Evolutionary conservation across 495 filamentous ascomycete genomes (phyloP), one percentile per base, ranked within the genome.

Genomic region (Aspergillus haitiensis): DNA sequence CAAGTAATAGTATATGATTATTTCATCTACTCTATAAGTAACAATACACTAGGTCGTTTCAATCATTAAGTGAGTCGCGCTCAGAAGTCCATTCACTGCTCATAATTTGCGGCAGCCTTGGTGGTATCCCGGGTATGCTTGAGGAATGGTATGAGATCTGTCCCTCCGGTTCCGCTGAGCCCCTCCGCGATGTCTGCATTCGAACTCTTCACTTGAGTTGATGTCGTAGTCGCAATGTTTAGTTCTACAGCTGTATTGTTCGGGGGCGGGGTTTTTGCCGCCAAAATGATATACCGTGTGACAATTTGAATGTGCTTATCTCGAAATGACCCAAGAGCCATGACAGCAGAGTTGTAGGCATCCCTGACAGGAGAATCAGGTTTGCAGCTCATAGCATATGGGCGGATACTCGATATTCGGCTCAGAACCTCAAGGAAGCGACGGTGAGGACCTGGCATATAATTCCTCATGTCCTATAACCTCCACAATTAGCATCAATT

Each of bases 241-340:
- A 73, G 44, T 31, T 56, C 56, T 10, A 48, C 40, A 7, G 64
- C 27, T 15, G 57, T 54, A 1, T 68, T 42, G 6, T 11, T 31
- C 0, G 73, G 66, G 11, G 55, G 51, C 35, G 42, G 55, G 33
- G 37, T 67, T 64, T 59, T 71, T 39, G 72, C 73, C 48, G 64
- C 72, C 62, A 94, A 71, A 60, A 97, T 86, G 72, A 98, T 94
- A 75, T 97, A 98, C 37, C 94, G 87, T 10, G 91, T 88, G 7
- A 98, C 94, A 63, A 98, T 93, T 68, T 88, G 88, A 63, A 98
- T 90, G 65, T 98, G 94, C 67, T 90, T 93, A 67, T 94, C 91
- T 16, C 94, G 86, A 65, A 98, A 89, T 12, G 80, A 76, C 21
- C 87, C 84, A 34, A 98, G 83, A 78, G 92, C 90, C 55, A 89